Evolutionary conservation across 2,329 filamentous ascomycete species (phyloP), one percentile per base, ranked within the genome.

Genomic region (Fonsecaea multimorphosa): DNA sequence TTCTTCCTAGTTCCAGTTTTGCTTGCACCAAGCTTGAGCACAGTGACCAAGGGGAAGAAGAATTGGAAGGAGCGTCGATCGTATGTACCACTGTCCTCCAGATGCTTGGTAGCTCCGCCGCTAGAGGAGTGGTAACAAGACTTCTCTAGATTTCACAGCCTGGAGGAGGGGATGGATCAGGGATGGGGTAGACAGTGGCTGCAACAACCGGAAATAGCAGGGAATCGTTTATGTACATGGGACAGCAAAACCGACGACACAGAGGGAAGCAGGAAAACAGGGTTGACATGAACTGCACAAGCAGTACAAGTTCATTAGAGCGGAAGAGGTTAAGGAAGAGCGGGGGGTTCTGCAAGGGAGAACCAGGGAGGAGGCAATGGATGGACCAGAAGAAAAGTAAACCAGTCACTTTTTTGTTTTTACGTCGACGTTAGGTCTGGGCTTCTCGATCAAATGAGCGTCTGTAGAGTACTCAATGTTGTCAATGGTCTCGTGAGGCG

Each of bases 401-500:
- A 57, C 40, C 16, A 58, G 40, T 61, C 52, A 52, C 58, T 54
- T 60, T 38, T 34, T 54, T 32, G n/a, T 31, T 54, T 54, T 61
- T 53, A 29, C 52, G 59, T 46, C 38, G 2, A 24, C n/a, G 22
- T 40, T 44, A 38, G 29, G 34, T 16, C 14, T 58, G 24, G 5
- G 3, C 22, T 27, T 49, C 55, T 51, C 29, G 55, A 49, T 53
- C 19, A 14, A 36, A 40, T 54, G 31, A 56, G 38, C 19, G 19
- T 51, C 49, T 64, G 55, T 36, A 34, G 52, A 24, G 36, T n/a
- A 22, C 34, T 59, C 49, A 34, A 44, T 64, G 29, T 64, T 53
- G 52, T 49, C 60, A 51, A 56, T 24, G 29, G 60, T 63, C 60
- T 57, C 38, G 60, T 63, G 60, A 63, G 59, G 59, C 59, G 49